A percentile compares a stretch with the other conserved stretches of the same genome.
phyloP scores from a whole-genome alignment of 1,284 basidiomycete genomes.

The Pseudozyma thailandica region DNA sequence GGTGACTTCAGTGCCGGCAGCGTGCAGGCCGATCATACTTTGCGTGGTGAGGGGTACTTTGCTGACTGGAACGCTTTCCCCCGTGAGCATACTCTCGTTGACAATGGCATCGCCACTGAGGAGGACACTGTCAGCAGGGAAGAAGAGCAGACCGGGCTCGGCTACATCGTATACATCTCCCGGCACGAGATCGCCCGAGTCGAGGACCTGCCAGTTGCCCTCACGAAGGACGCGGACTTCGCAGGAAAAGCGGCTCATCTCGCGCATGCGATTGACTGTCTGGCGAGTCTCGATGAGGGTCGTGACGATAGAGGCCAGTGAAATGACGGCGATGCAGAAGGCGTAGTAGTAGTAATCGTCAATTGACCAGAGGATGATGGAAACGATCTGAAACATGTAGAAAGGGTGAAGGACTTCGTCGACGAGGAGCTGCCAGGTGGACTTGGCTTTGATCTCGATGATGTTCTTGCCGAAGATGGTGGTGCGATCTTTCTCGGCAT shows the following conservation, averaged over 20 bases:
- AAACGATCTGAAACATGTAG: slow-evolving; percentile 92
- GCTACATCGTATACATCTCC: slow-evolving; percentile 93
- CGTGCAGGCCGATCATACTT: slow-evolving; percentile 50
- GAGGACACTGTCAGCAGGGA: slow-evolving; percentile 92
- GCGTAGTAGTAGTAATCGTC: slow-evolving; percentile 95
- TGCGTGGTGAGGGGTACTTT: slow-evolving; percentile 75
- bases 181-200: slow-evolving; percentile 86
- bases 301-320: slow-evolving; percentile 82
- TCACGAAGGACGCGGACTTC: slow-evolving; percentile 79
- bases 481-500: slow-evolving; percentile 61
- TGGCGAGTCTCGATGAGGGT: slow-evolving; percentile 89
- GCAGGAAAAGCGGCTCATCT: slow-evolving; percentile 94
- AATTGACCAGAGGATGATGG: slow-evolving; percentile 90
- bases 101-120: slow-evolving; percentile 96
- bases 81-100: slow-evolving; percentile 98
- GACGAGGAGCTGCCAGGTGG: slow-evolving; percentile 80
- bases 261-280: slow-evolving; percentile 91
- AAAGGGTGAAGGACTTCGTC: slow-evolving; percentile 73
- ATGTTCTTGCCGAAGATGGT: slow-evolving; percentile 86
- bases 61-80: slow-evolving; percentile 92
- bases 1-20: slow-evolving; percentile 70
- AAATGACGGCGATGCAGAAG: slow-evolving; percentile 95
- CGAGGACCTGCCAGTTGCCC: slow-evolving; percentile 71
- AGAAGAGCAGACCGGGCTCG: slow-evolving; percentile 77
- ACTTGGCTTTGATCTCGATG: slow-evolving; percentile 91